Percentiles rank a stretch among this genome's conserved stretches.
phyloP scores from a whole-genome alignment of 257 asterid species.

The Jacaranda copaia region DNA sequence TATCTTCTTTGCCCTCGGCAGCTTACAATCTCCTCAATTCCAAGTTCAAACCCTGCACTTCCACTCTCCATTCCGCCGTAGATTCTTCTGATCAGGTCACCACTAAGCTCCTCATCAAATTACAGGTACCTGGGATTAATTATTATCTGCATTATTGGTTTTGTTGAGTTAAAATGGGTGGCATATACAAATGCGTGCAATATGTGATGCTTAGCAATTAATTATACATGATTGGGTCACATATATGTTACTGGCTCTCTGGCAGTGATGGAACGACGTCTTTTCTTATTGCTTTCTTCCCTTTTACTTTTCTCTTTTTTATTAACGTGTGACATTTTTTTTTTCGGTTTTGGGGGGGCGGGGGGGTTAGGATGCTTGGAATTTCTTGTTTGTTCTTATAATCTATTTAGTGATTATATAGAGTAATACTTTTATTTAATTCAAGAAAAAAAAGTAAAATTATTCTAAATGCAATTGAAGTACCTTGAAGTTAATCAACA shows the following conservation, averaged over 20 bases:
- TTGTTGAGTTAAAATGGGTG: not conserved
- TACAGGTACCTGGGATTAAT: slow-evolving; percentile 58
- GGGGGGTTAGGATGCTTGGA: not conserved
- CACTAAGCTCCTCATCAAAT: slow-evolving; percentile 88
- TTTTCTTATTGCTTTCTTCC: too few relatives aligned
- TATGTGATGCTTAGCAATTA: not conserved
- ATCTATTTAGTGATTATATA: not conserved
- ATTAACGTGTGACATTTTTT: too few relatives aligned
- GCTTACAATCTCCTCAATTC: slow-evolving; percentile 77
- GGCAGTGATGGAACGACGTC: not conserved
- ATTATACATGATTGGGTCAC: not conserved
- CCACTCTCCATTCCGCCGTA: slow-evolving; percentile 71
- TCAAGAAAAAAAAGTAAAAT: not conserved
- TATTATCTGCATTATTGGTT: not conserved
- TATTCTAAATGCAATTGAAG: not conserved
- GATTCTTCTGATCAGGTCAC: slow-evolving; percentile 83
- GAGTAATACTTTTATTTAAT: not conserved
- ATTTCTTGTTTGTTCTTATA: not conserved
- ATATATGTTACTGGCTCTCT: not conserved
- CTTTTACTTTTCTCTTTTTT: too few relatives aligned
- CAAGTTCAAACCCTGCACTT: slow-evolving; percentile 72
- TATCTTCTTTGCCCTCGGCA: slow-evolving; percentile 81
- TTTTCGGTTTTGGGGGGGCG: too few relatives aligned
- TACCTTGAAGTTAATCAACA: not conserved
- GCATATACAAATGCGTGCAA: too few relatives aligned